Evolutionary conservation across 148 eudicot species (phyloP), one percentile per base, ranked within the genome.

Genomic region (Agrostemma githago): DNA sequence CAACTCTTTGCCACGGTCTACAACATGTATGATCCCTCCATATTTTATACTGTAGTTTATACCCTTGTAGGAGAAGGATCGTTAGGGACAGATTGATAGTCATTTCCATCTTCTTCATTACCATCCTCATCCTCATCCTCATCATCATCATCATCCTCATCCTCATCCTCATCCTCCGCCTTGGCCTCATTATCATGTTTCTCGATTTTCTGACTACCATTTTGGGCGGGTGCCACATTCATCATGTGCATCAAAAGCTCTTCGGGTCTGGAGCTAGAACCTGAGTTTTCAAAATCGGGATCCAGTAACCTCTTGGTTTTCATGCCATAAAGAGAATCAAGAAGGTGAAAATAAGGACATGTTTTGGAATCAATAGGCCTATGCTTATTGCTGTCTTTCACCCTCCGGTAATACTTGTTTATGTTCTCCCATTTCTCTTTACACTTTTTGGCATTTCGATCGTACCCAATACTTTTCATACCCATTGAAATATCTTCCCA

Each of bases 341-440:
- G 94, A 72, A 81, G 81, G 76, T 88, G 78, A 64, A 88, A 92
- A 69, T 92, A 92, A 7, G 92, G 87, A 70, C 97, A 92, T 40
- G 97, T 88, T 79, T 89, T 92, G 51, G 92, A 88, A 79, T 89
- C 92, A 21, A 79, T 75, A n/a, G 90, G 85, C 79, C 91, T 82
- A 68, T 79, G 89, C 83, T 85, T 92, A 79, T 90, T 87, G 85
- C 87, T 83, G 16, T 92, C 92, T 77, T 86, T 92, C 15, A 86
- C 89, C 74, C 84, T 88, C 84, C 84, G 87, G 83, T 78, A 92
- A 72, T 92, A 92, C 85, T 92, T 92, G 84, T 92, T 92, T 21
- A 92, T 92, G 69, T 92, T 92, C 77, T 89, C 97, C 97, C 97
- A 91, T 71, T 91, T 91, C 86, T 92, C 97, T 71, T 92, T 92